Evolutionary conservation across 768 basidiomycete genomes (phyloP), one percentile per base, ranked within the genome.

Genomic region (Leccinellum albellum): DNA sequence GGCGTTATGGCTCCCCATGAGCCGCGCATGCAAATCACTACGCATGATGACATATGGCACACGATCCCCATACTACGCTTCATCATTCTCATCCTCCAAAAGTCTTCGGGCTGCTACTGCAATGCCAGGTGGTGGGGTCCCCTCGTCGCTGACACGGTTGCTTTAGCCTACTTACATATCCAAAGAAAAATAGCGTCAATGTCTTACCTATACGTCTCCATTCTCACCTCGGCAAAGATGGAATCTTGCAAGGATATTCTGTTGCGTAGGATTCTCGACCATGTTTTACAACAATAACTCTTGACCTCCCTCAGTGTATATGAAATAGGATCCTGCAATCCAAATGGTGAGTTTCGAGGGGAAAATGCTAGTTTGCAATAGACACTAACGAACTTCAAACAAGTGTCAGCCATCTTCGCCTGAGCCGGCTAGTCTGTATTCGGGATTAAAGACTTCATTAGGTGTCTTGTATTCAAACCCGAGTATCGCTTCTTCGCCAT

Each of bases 401-500:
- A 89, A 6, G 79, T 84, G 71, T 98, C 96, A 1, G 88, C 84
- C 85, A 98, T 94, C 75, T 97, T 98, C 65, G 85, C 82, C 68
- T 94, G 91, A 0, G 94, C 97, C 4, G 84, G 82, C 29, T 98
- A 6, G 94, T 96, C n/a, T n/a, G n/a, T n/a, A n/a, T n/a, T n/a
- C n/a, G n/a, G n/a, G n/a, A 63, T 99, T 96, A 64, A 98, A 97
- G 0, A 56, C 70, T 13, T 97, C 91, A 61, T 94, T 89, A 0
- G 87, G 81, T 52, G 75, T 80, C 72, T 99, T 97, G 61, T 88
- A 98, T 68, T 94, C 96, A 78, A 91, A 97, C 1, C 97, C 97
- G 21, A 98, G 64, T 99, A 99, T 63, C 96, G 85, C 70, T 99
- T 99, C 79, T 99, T 99, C 2, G 96, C 92, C 81, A 97, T 82